Conservation (phyloP, 2,329 filamentous ascomycete species). For the Paecilomyces formosus region DNA sequence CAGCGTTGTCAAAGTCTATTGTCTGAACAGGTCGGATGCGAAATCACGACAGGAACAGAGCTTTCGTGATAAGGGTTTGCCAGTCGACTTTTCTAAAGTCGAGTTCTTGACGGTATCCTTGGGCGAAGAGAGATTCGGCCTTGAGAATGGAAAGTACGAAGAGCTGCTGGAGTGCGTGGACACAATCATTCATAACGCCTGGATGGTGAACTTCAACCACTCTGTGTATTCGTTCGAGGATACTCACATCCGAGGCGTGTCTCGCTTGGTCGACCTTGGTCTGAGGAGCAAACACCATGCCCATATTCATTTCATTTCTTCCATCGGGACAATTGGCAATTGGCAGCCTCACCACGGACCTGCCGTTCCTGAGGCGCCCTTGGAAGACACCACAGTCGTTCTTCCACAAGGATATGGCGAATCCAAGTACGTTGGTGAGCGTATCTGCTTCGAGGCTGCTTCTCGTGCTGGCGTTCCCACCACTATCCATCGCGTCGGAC, state of each 20-base stretch:
- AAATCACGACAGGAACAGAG: conserved; percentile 30
- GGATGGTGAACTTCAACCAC: conserved; percentile 25
- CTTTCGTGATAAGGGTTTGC: conserved; percentile 26
- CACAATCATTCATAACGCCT: conserved; percentile 23
- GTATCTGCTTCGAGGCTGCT: conserved; percentile 32
- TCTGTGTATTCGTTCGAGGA: conserved; percentile 18
- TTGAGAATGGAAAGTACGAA: conserved; percentile 7
- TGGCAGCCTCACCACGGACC: no score
- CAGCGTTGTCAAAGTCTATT: conserved; percentile 33
- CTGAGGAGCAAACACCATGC: no score
- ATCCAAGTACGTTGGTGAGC: conserved; percentile 34
- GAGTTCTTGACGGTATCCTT: conserved; percentile 18
- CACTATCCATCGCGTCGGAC: conserved; percentile 24
- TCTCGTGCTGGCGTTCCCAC: conserved; percentile 11
- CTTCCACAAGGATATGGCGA: conserved; percentile 23
- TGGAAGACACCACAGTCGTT: no score
- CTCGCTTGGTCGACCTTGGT: background rate
- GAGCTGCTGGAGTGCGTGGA: conserved; percentile 8
- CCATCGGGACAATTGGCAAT: background rate
- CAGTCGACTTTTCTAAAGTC: conserved; percentile 22
- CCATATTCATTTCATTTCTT: conserved; percentile 2
- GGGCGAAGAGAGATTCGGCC: conserved; percentile 10
- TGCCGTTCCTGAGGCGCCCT: no score
- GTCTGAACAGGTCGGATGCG: conserved; percentile 39
- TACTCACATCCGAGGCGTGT: conserved; percentile 15